Percentiles rank a stretch among this genome's conserved stretches.
phyloP scores from a whole-genome alignment of 495 filamentous ascomycete species.

The Oidiodendron maius region DNA sequence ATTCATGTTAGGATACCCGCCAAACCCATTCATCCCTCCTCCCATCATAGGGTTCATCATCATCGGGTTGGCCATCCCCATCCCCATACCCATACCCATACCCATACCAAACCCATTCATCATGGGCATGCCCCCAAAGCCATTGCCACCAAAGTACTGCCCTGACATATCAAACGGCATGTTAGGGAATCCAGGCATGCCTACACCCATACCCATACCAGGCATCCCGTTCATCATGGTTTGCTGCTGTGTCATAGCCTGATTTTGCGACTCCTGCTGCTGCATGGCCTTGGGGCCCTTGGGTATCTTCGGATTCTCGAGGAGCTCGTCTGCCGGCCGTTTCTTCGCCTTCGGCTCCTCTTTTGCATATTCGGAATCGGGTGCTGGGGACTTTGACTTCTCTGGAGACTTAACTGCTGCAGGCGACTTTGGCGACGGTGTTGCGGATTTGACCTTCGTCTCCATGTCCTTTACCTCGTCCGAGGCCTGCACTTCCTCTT shows the following conservation, averaged over 20 bases:
- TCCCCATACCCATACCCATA: conserved; percentile 25
- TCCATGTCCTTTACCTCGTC: conserved; percentile 10
- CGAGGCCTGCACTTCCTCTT: too few species aligned
- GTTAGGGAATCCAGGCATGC: conserved; percentile 25
- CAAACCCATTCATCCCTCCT: conserved; percentile 21
- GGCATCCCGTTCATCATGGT: conserved; percentile 27
- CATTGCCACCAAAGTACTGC: conserved; percentile 16
- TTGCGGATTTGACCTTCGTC: conserved; percentile 11
- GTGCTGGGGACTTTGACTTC: conserved; percentile 25
- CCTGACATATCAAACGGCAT: conserved; percentile 28
- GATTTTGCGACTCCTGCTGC: conserved; percentile 33
- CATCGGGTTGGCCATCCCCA: conserved; percentile 50
- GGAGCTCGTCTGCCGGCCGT: conserved; percentile 70
- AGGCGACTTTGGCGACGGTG: conserved; percentile 25
- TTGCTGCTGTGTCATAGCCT: conserved; percentile 23
- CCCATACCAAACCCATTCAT: conserved; percentile 26
- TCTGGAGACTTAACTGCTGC: conserved; percentile 27
- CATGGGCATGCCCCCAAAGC: conserved; percentile 23
- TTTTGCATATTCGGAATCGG: conserved; percentile 2
- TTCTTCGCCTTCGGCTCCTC: conserved; percentile 52
- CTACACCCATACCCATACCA: not conserved
- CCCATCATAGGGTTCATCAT: conserved; percentile 21
- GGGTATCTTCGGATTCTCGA: conserved; percentile 58
- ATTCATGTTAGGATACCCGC: conserved; percentile 45
- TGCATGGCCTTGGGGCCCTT: conserved; percentile 57